Percentiles rank a stretch among this genome's conserved stretches.
Conservation (phyloP, 495 filamentous ascomycete genomes). For the Podospora bellae-mahoneyi region DNA sequence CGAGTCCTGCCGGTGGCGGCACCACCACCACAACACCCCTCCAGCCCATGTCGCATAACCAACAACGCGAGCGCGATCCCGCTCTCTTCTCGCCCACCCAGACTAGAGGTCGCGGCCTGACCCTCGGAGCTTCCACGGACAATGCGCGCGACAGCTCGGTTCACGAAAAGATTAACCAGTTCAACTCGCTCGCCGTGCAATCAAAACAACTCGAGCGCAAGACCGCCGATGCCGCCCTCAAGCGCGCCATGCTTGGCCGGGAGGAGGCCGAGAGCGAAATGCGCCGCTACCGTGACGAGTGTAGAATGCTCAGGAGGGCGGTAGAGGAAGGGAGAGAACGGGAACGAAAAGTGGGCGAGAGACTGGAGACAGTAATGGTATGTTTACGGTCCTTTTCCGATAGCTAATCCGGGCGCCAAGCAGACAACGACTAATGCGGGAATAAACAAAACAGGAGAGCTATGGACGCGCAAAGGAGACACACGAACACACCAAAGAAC, state of each 20-base stretch:
- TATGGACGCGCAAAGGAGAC: conserved; percentile 71
- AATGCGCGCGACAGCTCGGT: conserved; percentile 63
- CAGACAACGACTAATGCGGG: not conserved
- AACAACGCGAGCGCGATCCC: conserved; percentile 55
- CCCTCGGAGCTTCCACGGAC: conserved; percentile 31
- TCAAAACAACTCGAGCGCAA: conserved; percentile 59
- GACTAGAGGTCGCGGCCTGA: conserved; percentile 14
- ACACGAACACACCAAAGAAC: conserved; percentile 63
- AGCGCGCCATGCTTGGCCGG: conserved; percentile 75
- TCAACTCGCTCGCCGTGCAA: conserved; percentile 68
- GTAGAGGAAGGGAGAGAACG: conserved; percentile 69
- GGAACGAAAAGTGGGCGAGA: conserved; percentile 71
- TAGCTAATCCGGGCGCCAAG: not conserved
- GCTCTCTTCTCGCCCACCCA: conserved; percentile 23
- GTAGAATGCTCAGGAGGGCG: conserved; percentile 47
- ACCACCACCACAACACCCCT: conserved; percentile 53
- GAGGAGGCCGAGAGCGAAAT: conserved; percentile 76
- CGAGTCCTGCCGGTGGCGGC: conserved; percentile 31
- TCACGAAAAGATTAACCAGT: conserved; percentile 79
- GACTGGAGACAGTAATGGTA: conserved; percentile 73
- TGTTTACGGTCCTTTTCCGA: conserved; percentile 16
- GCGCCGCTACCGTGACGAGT: conserved; percentile 59
- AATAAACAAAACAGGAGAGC: conserved; percentile 56
- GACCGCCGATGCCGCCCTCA: conserved; percentile 67
- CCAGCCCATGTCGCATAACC: conserved; percentile 71